Percentiles rank a stretch among this genome's conserved stretches.
Evolutionary conservation across 768 basidiomycete species (phyloP).

Genomic region (Lentinula edodes): DNA sequence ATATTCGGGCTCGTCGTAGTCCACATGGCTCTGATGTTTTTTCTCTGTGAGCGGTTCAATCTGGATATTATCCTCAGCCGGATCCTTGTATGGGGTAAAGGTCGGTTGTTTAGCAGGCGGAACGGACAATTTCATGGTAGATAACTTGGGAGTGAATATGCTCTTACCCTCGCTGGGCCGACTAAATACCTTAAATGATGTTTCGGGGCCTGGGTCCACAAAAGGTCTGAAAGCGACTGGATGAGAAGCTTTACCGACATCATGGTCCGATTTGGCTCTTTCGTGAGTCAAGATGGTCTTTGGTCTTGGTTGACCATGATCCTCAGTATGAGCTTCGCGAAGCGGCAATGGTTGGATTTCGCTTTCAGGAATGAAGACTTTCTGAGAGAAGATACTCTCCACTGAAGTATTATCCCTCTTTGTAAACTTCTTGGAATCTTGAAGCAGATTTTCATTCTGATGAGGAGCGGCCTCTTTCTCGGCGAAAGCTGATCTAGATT

Average conservation of each 20-base stretch:
- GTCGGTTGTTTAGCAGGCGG: slow-evolving; percentile 31
- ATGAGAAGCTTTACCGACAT: slow-evolving; percentile 17
- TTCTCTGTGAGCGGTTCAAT: slow-evolving; percentile 17
- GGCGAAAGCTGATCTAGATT: slow-evolving; percentile 40
- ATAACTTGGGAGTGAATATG: slow-evolving; percentile 39
- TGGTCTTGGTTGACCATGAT: slow-evolving; percentile 34
- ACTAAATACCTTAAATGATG: slow-evolving; percentile 67
- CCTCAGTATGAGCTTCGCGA: slow-evolving; percentile 40
- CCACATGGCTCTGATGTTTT: slow-evolving; percentile 15
- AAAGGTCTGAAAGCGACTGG: slow-evolving; percentile 33
- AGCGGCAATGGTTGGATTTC: slow-evolving; percentile 34
- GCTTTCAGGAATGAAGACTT: slow-evolving; percentile 60
- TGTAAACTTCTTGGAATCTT: slow-evolving; percentile 8
- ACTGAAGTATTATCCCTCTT: slow-evolving; percentile 19
- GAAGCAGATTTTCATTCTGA: slow-evolving; percentile 21
- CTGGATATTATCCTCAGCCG: slow-evolving; percentile 12
- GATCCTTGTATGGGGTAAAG: slow-evolving; percentile 33
- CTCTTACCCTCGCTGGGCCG: slow-evolving; percentile 48
- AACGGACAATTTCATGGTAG: slow-evolving; percentile 23
- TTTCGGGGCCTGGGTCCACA: slow-evolving; percentile 37
- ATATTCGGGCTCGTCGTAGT: slow-evolving; percentile 10
- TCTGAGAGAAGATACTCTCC: slow-evolving; percentile 44
- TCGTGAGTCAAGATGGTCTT: slow-evolving; percentile 30
- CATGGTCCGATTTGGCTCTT: slow-evolving; percentile 38
- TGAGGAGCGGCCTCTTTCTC: slow-evolving; percentile 38